A percentile compares a stretch with the other conserved stretches of the same genome.
These are phyloP conservation scores for Plantago elongata DNA, from an alignment of 257 asterid species.

Conservation along the genomic window DNA sequence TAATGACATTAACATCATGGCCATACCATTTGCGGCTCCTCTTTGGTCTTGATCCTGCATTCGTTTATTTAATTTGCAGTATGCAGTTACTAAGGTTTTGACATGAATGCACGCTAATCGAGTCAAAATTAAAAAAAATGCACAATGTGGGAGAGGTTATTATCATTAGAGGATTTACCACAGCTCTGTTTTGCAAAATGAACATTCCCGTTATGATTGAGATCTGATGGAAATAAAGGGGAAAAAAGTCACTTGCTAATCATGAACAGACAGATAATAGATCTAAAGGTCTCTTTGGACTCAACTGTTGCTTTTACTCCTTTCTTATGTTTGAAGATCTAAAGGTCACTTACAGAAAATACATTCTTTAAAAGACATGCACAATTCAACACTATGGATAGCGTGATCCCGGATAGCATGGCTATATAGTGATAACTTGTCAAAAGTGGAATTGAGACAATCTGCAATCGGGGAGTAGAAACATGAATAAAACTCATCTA, in stretches of 20 bases:
- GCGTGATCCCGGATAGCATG: slow-evolving; percentile 32
- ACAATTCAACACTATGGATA: slow-evolving; percentile 22
- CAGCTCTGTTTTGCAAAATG: slow-evolving; percentile 75
- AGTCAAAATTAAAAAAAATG: background rate
- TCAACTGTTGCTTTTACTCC: too few species aligned
- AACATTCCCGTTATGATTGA: slow-evolving; percentile 71
- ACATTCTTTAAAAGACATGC: slow-evolving; percentile 36
- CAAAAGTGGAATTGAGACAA: slow-evolving; percentile 33
- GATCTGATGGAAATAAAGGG: slow-evolving; percentile 36
- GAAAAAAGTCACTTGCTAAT: too few species aligned
- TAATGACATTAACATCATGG: slow-evolving; percentile 70
- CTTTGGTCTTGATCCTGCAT: slow-evolving; percentile 70
- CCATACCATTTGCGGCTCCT: slow-evolving; percentile 86
- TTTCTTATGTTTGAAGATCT: background rate
- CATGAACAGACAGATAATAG: too few species aligned
- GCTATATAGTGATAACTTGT: slow-evolving; percentile 41
- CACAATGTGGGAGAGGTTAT: background rate
- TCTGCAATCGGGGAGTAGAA: slow-evolving; percentile 18
- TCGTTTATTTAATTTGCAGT: slow-evolving; percentile 12
- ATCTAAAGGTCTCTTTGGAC: too few species aligned
- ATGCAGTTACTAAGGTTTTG: background rate
- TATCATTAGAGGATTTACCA: slow-evolving; percentile 40
- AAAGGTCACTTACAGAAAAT: slow-evolving; percentile 28
- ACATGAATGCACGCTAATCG: background rate
- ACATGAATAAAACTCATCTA: background rate